These are phyloP conservation scores for Aethionema arabicum DNA, from an alignment of 345 rosid species.

Conservation along the genomic window DNA sequence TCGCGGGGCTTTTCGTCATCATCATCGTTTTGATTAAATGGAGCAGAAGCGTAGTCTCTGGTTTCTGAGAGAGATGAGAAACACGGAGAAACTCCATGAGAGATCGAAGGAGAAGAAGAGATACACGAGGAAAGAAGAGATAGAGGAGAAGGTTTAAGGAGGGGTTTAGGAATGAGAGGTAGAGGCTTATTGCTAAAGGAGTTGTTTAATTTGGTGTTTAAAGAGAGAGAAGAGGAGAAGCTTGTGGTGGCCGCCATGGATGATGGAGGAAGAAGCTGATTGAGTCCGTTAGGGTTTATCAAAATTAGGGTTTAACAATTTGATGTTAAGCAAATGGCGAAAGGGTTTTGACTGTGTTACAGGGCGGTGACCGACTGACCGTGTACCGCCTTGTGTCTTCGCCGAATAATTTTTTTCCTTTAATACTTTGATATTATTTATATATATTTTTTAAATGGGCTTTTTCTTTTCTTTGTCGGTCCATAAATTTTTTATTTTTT, in stretches of 20 bases:
- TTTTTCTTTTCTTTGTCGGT: too few species aligned
- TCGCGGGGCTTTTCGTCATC: slow-evolving; percentile 84
- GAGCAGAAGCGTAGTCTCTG: slow-evolving; percentile 25
- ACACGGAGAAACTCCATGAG: slow-evolving; percentile 37
- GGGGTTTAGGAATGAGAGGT: slow-evolving; percentile 41
- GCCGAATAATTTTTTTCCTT: neutral
- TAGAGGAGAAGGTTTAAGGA: slow-evolving; percentile 42
- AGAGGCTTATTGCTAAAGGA: slow-evolving; percentile 19
- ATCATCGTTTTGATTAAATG: slow-evolving; percentile 20
- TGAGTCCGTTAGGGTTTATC: slow-evolving; percentile 10
- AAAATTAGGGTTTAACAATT: neutral
- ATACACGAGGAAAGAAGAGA: slow-evolving; percentile 2
- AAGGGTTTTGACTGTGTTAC: slow-evolving; percentile 10
- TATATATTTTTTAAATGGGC: too few species aligned
- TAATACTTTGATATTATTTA: too few species aligned
- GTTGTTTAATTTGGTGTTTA: slow-evolving; percentile 30
- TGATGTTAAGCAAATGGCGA: slow-evolving; percentile 7
- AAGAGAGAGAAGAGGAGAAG: slow-evolving; percentile 37
- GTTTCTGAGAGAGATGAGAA: slow-evolving; percentile 43
- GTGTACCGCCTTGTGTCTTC: neutral
- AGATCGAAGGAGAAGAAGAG: slow-evolving; percentile 13
- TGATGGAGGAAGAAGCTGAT: neutral
- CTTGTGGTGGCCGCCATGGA: slow-evolving; percentile 45
- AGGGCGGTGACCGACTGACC: neutral
- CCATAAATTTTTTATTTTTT: too few species aligned